Percentiles rank a stretch among this genome's conserved stretches.
Conservation (phyloP, 495 filamentous ascomycete genomes). For the Aspergillus conjunctus region DNA sequence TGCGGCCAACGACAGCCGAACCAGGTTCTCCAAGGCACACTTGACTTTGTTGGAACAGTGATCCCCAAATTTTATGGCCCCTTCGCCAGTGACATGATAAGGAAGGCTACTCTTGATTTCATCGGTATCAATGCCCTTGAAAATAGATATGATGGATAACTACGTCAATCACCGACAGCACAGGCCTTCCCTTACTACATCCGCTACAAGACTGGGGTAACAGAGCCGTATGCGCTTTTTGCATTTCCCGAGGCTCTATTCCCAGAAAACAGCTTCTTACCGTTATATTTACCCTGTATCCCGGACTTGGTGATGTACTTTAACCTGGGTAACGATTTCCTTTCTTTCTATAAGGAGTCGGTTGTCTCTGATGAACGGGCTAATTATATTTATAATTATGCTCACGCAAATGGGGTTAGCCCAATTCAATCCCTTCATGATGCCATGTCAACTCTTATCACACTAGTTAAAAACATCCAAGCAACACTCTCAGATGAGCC, state of each 20-base stretch:
- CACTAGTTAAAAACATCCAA: background rate
- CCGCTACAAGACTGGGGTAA: background rate
- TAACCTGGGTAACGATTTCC: constrained; percentile 3
- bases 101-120: constrained; percentile 2
- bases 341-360: constrained; percentile 4
- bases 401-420: background rate
- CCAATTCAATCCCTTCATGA: background rate
- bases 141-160: background rate
- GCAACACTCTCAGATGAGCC: background rate
- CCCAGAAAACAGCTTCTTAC: background rate
- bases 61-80: constrained; percentile 6
- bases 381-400: constrained; percentile 3
- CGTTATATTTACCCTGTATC: background rate
- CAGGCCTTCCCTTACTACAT: background rate
- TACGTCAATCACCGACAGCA: background rate
- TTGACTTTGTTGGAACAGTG: background rate
- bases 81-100: constrained; percentile 4
- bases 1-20: background rate
- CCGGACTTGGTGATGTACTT: constrained; percentile 2
- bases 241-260: background rate
- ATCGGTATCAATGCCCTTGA: background rate
- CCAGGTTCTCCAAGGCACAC: background rate
- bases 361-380: background rate
- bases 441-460: background rate
- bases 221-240: constrained; percentile 6